Conservation (phyloP, 257 asterid species). For the Paraleonurus japonicus region DNA sequence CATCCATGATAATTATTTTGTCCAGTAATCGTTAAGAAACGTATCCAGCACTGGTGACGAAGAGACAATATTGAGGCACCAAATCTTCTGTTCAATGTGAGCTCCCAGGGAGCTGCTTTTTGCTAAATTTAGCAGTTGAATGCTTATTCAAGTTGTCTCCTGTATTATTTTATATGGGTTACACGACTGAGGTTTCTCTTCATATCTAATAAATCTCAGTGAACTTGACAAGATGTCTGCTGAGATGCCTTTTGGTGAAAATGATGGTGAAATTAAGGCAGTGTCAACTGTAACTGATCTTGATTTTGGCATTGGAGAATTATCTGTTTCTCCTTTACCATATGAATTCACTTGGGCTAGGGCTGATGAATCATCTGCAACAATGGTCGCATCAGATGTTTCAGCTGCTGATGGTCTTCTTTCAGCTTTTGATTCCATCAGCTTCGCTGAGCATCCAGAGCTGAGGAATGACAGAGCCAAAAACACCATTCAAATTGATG, state of each 20-base stretch:
- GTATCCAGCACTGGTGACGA: not conserved
- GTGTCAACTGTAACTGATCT: conserved; percentile 35
- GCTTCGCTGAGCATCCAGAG: conserved; percentile 31
- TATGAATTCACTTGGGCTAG: conserved; percentile 30
- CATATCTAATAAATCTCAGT: conserved; percentile 23
- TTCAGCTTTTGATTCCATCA: conserved; percentile 47
- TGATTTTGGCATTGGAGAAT: conserved; percentile 34
- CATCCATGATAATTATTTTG: conserved; percentile 15
- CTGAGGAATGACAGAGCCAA: conserved; percentile 32
- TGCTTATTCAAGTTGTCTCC: not conserved
- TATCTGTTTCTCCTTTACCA: conserved; percentile 36
- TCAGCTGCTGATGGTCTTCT: conserved; percentile 43
- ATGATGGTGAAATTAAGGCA: conserved; percentile 40
- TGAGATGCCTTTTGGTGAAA: conserved; percentile 38
- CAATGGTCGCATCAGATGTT: conserved; percentile 35
- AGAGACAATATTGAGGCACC: conserved; percentile 12
- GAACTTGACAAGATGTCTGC: conserved; percentile 47
- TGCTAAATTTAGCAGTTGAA: conserved; percentile 8
- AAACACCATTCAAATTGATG: conserved; percentile 25
- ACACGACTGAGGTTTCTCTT: conserved; percentile 33
- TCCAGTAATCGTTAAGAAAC: conserved; percentile 13
- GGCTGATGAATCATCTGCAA: conserved; percentile 32
- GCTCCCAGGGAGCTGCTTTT: conserved; percentile 14
- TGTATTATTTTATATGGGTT: conserved; percentile 25
- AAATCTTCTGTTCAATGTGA: conserved; percentile 5